Conservation (phyloP, 805 yeast genomes). For the Metahyphopichia silvanorum region DNA sequence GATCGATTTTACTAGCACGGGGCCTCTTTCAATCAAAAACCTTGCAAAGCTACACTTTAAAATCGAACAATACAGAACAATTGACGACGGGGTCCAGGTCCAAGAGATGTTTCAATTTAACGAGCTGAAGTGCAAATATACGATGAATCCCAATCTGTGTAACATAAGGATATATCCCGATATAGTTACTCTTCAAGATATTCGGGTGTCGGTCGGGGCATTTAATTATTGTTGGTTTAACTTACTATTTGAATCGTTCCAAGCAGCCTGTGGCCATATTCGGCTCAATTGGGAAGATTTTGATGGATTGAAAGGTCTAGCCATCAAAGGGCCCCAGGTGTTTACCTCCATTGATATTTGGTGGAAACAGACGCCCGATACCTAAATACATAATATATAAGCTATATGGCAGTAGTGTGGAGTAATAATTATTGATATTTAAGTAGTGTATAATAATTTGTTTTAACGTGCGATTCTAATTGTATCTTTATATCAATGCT, state of each 20-base stretch:
- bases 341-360: slow-evolving; percentile 49
- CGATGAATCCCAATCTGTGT: no score
- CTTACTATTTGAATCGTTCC: slow-evolving; percentile 36
- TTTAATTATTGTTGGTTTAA: slow-evolving; percentile 40
- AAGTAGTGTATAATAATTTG: no score
- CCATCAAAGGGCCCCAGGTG: slow-evolving; percentile 49
- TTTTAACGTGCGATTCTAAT: slow-evolving; percentile 8
- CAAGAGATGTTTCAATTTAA: no score
- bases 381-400: not conserved
- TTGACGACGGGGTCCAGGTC: no score
- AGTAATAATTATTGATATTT: no score
- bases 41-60: no score
- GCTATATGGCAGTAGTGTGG: not conserved
- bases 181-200: not conserved
- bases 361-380: no score
- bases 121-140: no score
- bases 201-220: not conserved
- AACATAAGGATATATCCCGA: no score
- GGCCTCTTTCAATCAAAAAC: no score
- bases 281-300: slow-evolving; percentile 47
- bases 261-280: not conserved
- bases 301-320: slow-evolving; percentile 72
- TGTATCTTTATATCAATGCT: slow-evolving; percentile 10
- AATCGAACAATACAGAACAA: no score
- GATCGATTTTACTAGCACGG: no score